Evolutionary conservation across 352 stramenopile species (phyloP).

Genomic region (Phytophthora cryptogea): DNA sequence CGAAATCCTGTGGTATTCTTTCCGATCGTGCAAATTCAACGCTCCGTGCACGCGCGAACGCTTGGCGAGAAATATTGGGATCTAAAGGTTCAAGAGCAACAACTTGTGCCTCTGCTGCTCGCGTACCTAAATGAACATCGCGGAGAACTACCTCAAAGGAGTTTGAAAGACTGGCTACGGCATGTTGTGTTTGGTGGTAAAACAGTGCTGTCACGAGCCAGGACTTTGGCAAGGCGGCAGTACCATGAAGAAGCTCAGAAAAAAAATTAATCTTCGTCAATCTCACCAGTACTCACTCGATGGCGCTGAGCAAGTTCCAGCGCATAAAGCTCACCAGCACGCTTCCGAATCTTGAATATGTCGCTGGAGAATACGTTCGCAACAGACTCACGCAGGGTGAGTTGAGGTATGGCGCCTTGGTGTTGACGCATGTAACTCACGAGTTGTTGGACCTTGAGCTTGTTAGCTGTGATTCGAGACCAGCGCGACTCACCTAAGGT

Average conservation of each 20-base stretch:
- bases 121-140: conserved; percentile 45
- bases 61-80: conserved; percentile 59
- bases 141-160: conserved; percentile 39
- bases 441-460: conserved; percentile 56
- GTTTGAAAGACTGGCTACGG: conserved; percentile 42
- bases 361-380: conserved; percentile 55
- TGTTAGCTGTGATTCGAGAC: conserved; percentile 47
- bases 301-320: conserved; percentile 43
- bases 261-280: conserved; percentile 19
- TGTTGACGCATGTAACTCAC: conserved; percentile 68
- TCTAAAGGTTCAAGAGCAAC: conserved; percentile 49
- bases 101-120: conserved; percentile 39
- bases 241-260: conserved; percentile 27
- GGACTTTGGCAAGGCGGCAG: conserved; percentile 40
- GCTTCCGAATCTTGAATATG: conserved; percentile 50
- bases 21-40: conserved; percentile 56
- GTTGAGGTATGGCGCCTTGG: conserved; percentile 43
- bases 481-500: conserved; percentile 50
- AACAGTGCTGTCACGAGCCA: conserved; percentile 33
- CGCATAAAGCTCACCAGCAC: conserved; percentile 51
- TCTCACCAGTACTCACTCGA: conserved; percentile 20
- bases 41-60: conserved; percentile 37
- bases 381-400: conserved; percentile 46
- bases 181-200: conserved; percentile 33
- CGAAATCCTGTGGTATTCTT: conserved; percentile 59